Evolutionary conservation across 306 rosid species (phyloP).

Genomic region (Fragaria ananassa): DNA sequence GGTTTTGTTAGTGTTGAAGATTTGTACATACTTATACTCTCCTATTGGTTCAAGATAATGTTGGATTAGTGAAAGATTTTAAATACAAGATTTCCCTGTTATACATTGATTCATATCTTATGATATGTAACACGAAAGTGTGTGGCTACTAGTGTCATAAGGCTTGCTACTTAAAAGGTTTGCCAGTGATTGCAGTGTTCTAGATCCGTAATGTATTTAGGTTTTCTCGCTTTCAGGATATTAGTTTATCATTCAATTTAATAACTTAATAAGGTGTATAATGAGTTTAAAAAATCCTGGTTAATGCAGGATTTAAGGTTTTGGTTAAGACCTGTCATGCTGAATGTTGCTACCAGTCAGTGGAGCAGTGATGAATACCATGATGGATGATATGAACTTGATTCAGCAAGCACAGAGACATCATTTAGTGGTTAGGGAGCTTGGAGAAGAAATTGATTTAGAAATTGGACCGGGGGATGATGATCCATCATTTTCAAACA

Average conservation of each 20-base stretch:
- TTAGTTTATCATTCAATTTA: neutral
- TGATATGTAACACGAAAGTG: neutral
- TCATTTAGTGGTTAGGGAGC: constrained; percentile 87
- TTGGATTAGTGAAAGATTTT: neutral
- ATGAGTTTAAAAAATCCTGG: neutral
- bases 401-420: constrained; percentile 95
- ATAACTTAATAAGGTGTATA: neutral
- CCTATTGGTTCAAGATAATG: neutral
- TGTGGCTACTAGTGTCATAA: constrained; percentile 20
- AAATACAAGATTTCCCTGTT: neutral
- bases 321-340: constrained; percentile 59
- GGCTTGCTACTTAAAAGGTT: constrained; percentile 13
- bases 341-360: constrained; percentile 70
- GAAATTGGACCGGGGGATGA: constrained; percentile 98
- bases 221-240: neutral
- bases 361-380: constrained; percentile 81
- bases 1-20: neutral
- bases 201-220: neutral
- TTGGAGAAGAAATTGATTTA: constrained; percentile 94
- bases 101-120: neutral
- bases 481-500: constrained; percentile 79
- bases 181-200: neutral
- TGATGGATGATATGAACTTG: constrained; percentile 91
- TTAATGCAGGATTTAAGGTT: constrained; percentile 24
- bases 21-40: constrained; percentile 4